Evolutionary conservation across 108 stramenopile species (phyloP), one percentile per base, ranked within the genome.

Genomic region (Bacterosira constricta): DNA sequence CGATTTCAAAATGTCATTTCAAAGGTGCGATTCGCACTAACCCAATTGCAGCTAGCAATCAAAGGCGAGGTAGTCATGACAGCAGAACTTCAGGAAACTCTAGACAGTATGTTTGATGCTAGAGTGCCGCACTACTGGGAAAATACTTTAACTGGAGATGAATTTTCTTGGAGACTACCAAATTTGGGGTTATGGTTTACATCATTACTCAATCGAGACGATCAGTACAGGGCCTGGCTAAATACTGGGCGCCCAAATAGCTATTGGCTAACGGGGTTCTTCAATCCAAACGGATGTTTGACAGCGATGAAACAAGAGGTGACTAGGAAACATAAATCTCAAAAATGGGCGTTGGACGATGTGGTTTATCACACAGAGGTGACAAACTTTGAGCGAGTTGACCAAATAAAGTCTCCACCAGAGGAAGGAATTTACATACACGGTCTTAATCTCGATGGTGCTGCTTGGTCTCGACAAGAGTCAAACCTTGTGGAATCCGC

Each of bases 251-350:
- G 85, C 26, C 90, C 93, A 27, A 87, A 79, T 46, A 83, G 75
- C 38, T 96, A 83, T 73, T 95, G 94, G 94, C 59, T 96, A 23
- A 87, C 94, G 4, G 92, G 94, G 4, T 94, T 95, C 73, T 95
- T 93, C 69, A 95, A 96, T 59, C 94, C 94, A 15, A 83, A 92
- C 52, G 96, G 92, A 6, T 86, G 88, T 67, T 63, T 96, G 25
- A 96, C 96, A 26, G 92, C 92, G 3, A 95, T 94, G 90, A 93
- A 95, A 74, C 96, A 96, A 73, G 94, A 93, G 70, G 94, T 96
- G 2, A 88, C 90, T 5, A 69, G 93, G 10, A 86, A 87, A 34
- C 91, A 96, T 74, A 89, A 88, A 68, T 76, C 71, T 11, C 83
- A 91, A 12, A 90, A 90, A 57, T 96, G 96, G 96, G 91, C 96